These are phyloP conservation scores for Didymella pomorum DNA, from an alignment of 2,329 filamentous ascomycete genomes.

Conservation along the genomic window DNA sequence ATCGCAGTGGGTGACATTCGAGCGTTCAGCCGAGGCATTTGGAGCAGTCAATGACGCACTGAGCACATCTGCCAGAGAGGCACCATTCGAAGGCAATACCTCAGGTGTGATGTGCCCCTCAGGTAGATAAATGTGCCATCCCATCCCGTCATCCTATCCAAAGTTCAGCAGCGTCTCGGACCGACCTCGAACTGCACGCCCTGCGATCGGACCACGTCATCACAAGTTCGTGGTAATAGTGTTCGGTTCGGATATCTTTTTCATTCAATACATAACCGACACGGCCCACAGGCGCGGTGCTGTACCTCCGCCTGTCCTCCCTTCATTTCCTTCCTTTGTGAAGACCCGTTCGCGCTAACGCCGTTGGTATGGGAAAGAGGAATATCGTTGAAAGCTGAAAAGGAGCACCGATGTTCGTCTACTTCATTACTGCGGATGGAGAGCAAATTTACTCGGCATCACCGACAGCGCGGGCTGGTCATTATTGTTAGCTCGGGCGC, in stretches of 20 bases:
- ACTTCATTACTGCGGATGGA: slow-evolving; percentile 28
- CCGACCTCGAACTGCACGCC: neutral
- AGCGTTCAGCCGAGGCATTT: neutral
- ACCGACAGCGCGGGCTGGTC: slow-evolving; percentile 51
- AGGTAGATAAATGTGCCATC: neutral
- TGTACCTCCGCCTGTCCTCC: slow-evolving; percentile 40
- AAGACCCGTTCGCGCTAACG: slow-evolving; percentile 47
- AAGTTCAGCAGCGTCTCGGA: neutral
- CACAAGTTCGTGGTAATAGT: neutral
- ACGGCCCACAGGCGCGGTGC: slow-evolving; percentile 35
- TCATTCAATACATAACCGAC: slow-evolving; percentile 50
- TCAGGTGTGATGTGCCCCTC: neutral
- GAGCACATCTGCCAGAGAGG: neutral
- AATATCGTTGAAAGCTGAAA: slow-evolving; percentile 45
- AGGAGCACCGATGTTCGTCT: slow-evolving; percentile 38
- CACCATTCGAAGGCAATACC: neutral
- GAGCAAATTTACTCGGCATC: slow-evolving; percentile 49
- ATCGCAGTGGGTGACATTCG: neutral
- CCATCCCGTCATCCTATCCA: neutral
- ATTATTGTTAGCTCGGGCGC: too few species aligned
- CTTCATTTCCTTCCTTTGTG: slow-evolving; percentile 42
- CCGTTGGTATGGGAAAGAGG: slow-evolving; percentile 47
- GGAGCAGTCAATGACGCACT: neutral
- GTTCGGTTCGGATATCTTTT: slow-evolving; percentile 42
- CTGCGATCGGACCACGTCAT: neutral